phyloP scores from a whole-genome alignment of 192 early-diverging fungal genomes.

The Umbelopsis isabellina region DNA sequence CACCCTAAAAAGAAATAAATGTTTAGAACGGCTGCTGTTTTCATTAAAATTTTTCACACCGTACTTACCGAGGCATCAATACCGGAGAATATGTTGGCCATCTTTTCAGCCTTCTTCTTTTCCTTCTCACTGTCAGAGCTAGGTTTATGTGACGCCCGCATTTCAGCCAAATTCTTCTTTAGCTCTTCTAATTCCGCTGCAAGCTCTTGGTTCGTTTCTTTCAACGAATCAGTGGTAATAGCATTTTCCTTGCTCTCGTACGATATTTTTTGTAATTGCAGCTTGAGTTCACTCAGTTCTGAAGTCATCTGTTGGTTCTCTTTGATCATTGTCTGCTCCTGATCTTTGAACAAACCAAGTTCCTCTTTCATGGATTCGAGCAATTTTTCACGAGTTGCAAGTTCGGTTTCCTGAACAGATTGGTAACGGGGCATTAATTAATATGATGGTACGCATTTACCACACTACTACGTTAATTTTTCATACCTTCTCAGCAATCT shows the following conservation, averaged over 20 bases:
- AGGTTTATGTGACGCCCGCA: conserved; percentile 54
- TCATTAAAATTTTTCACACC: not conserved
- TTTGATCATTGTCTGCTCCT: conserved; percentile 53
- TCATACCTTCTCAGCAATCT: conserved; percentile 78
- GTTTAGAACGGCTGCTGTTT: not conserved
- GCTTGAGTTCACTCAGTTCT: conserved; percentile 75
- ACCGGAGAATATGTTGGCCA: conserved; percentile 83
- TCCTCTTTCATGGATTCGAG: conserved; percentile 74
- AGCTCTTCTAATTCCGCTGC: conserved; percentile 71
- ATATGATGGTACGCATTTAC: not conserved
- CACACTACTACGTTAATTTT: not conserved
- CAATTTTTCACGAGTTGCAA: conserved; percentile 63
- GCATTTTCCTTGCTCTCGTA: conserved; percentile 89
- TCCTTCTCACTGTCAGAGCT: conserved; percentile 69
- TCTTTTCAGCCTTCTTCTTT: conserved; percentile 80
- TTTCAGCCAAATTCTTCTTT: conserved; percentile 66
- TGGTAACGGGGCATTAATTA: too few species aligned
- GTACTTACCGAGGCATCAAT: conserved; percentile 71
- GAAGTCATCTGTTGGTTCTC: conserved; percentile 75
- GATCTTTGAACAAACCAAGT: conserved; percentile 67
- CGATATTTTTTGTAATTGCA: conserved; percentile 86
- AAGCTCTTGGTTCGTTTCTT: conserved; percentile 84
- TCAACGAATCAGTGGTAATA: conserved; percentile 88
- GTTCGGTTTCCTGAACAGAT: conserved; percentile 74
- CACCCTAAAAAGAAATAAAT: conserved; percentile 43